Evolutionary conservation across 177 flowering plant genomes (phyloP).

Genomic region (Vitis hybrid): DNA sequence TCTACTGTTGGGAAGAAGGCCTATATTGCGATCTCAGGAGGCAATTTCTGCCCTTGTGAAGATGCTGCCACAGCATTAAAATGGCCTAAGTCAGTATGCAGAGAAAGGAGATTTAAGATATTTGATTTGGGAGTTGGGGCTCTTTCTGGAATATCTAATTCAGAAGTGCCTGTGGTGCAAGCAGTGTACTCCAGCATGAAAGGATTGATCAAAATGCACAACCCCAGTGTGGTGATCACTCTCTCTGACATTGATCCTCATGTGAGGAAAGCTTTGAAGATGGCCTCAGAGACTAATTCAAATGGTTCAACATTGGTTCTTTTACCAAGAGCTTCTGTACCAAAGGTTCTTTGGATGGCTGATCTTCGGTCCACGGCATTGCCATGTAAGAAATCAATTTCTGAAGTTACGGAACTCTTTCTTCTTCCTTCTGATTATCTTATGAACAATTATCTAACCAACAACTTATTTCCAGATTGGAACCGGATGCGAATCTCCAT

Average conservation of each 20-base stretch:
- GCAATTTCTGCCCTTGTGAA: slow-evolving; percentile 77
- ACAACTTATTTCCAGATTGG: slow-evolving; percentile 62
- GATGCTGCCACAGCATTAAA: slow-evolving; percentile 67
- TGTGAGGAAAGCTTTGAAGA: slow-evolving; percentile 74
- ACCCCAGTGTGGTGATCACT: slow-evolving; percentile 77
- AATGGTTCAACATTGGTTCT: slow-evolving; percentile 53
- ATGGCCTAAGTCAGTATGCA: slow-evolving; percentile 82
- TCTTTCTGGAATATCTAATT: slow-evolving; percentile 53
- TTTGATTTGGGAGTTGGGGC: slow-evolving; percentile 74
- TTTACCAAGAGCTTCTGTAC: slow-evolving; percentile 62
- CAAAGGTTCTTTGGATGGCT: slow-evolving; percentile 94
- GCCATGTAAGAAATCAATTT: slow-evolving; percentile 62
- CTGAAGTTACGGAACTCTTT: neutral
- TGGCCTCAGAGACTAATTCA: slow-evolving; percentile 57
- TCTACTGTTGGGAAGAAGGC: slow-evolving; percentile 84
- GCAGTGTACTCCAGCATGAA: slow-evolving; percentile 83
- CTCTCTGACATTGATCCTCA: slow-evolving; percentile 60
- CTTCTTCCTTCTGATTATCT: neutral
- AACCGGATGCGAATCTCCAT: slow-evolving; percentile 75
- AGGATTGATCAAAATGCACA: slow-evolving; percentile 78
- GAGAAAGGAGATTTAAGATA: slow-evolving; percentile 83
- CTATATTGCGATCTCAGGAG: slow-evolving; percentile 80
- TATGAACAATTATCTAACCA: neutral
- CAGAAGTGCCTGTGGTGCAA: slow-evolving; percentile 82
- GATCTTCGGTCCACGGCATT: slow-evolving; percentile 79